Percentiles rank a stretch among this genome's conserved stretches.
Conservation (phyloP, 768 basidiomycete species). For the Exsudoporus frostii region DNA sequence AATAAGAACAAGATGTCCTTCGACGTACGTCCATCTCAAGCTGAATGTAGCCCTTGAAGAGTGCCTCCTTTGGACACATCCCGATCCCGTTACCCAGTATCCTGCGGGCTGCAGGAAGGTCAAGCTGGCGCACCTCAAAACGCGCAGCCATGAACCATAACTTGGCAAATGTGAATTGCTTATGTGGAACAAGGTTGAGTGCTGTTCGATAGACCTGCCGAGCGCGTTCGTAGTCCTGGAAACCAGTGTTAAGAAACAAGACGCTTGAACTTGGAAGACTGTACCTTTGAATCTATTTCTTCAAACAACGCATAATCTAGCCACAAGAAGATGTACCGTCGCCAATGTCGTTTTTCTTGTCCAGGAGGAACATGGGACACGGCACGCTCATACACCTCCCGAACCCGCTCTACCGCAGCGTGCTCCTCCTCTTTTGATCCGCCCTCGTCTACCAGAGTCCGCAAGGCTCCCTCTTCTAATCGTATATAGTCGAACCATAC, state of each 20-base stretch:
- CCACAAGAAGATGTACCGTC: constrained; percentile 91
- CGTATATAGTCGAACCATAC: constrained; percentile 97
- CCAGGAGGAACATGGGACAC: constrained; percentile 96
- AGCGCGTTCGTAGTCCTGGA: constrained; percentile 77
- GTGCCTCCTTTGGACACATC: constrained; percentile 91
- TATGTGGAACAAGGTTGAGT: constrained; percentile 87
- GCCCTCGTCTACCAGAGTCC: constrained; percentile 73
- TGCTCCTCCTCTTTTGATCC: constrained; percentile 68
- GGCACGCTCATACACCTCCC: constrained; percentile 94
- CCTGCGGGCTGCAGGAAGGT: constrained; percentile 82
- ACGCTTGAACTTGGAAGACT: not conserved
- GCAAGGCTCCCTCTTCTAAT: constrained; percentile 84
- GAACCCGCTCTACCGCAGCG: constrained; percentile 58
- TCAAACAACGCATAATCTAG: constrained; percentile 95
- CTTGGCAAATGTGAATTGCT: constrained; percentile 96
- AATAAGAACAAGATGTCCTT: not conserved
- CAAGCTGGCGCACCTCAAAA: constrained; percentile 84
- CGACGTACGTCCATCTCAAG: constrained; percentile 78
- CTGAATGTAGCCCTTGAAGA: constrained; percentile 96
- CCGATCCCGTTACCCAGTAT: constrained; percentile 89
- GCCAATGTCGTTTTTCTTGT: constrained; percentile 88
- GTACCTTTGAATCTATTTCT: constrained; percentile 90
- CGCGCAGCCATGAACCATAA: constrained; percentile 91
- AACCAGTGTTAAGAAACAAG: not conserved
- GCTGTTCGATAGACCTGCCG: constrained; percentile 93